Evolutionary conservation across 345 rosid genomes (phyloP).

Genomic region (Bruguiera parviflora): DNA sequence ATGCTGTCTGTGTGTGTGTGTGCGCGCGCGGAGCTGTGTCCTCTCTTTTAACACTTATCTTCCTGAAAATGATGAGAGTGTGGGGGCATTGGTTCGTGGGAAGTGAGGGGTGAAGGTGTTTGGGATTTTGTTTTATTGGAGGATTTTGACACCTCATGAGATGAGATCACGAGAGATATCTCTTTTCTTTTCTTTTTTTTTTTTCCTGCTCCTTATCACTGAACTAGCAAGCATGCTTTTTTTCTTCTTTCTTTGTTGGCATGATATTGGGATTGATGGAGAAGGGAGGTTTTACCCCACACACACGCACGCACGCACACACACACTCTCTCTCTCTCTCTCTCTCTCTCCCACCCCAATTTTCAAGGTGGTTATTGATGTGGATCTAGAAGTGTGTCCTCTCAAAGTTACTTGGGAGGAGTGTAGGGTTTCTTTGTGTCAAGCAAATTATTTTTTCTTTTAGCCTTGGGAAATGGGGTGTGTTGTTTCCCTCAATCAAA

Average conservation of each 20-base stretch:
- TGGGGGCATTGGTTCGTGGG: slow-evolving; percentile 40
- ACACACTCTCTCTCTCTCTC: neutral
- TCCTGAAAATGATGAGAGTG: slow-evolving; percentile 39
- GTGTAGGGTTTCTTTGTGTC: slow-evolving; percentile 32
- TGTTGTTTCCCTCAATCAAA: slow-evolving; percentile 15
- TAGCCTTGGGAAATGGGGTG: slow-evolving; percentile 44
- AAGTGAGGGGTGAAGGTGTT: slow-evolving; percentile 27
- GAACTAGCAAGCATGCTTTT: slow-evolving; percentile 5
- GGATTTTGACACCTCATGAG: too few relatives aligned
- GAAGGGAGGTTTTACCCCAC: slow-evolving; percentile 2
- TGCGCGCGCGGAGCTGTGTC: neutral
- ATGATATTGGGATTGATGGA: slow-evolving; percentile 48
- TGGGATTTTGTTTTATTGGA: neutral
- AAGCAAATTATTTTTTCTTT: slow-evolving; percentile 21
- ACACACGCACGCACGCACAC: too few relatives aligned
- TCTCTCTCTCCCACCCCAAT: slow-evolving; percentile 21
- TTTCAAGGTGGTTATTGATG: slow-evolving; percentile 52
- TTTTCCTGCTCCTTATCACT: neutral
- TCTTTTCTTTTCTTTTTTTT: neutral
- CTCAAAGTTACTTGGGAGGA: slow-evolving; percentile 40
- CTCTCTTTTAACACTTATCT: slow-evolving; percentile 22
- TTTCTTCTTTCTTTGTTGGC: slow-evolving; percentile 13
- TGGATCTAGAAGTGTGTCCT: slow-evolving; percentile 43
- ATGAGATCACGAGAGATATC: neutral
- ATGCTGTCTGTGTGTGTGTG: too few relatives aligned